A percentile compares a stretch with the other conserved stretches of the same genome.
These are phyloP conservation scores for Sarcodon sp. DNA, from an alignment of 768 basidiomycete species.

Conservation along the genomic window DNA sequence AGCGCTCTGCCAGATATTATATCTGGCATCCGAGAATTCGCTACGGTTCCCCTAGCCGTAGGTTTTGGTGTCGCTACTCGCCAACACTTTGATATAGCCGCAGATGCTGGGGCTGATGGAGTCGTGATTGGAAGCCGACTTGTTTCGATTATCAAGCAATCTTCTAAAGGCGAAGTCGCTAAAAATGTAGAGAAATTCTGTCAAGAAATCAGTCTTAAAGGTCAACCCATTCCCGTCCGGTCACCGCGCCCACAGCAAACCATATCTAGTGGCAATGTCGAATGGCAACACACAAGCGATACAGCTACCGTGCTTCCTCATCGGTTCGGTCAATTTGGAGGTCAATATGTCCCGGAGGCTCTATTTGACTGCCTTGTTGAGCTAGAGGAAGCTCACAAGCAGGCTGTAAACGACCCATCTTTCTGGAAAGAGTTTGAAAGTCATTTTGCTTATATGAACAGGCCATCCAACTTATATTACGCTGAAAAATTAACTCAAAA, in stretches of 20 bases:
- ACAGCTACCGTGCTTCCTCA: conserved; percentile 45
- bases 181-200: conserved; percentile 62
- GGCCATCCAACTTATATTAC: conserved; percentile 84
- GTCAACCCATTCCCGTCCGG: conserved; percentile 9
- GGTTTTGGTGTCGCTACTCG: conserved; percentile 94
- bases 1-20: conserved; percentile 73
- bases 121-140: conserved; percentile 89
- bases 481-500: conserved; percentile 85
- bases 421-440: conserved; percentile 90
- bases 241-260: conserved; percentile 13
- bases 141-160: conserved; percentile 65
- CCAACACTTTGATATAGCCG: conserved; percentile 78
- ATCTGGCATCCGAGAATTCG: conserved; percentile 64
- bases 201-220: conserved; percentile 46
- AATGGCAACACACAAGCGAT: conserved; percentile 16
- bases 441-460: conserved; percentile 88
- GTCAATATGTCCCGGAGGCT: conserved; percentile 95
- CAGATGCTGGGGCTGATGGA: conserved; percentile 83
- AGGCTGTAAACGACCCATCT: conserved; percentile 74
- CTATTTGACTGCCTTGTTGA: conserved; percentile 88
- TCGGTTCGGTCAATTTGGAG: conserved; percentile 91
- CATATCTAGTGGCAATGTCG: conserved; percentile 16
- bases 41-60: conserved; percentile 80
- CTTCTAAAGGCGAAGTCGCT: conserved; percentile 34
- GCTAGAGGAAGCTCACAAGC: conserved; percentile 82